These are phyloP conservation scores for Botrytis squamosa DNA, from an alignment of 2,329 filamentous ascomycete species.

Conservation along the genomic window DNA sequence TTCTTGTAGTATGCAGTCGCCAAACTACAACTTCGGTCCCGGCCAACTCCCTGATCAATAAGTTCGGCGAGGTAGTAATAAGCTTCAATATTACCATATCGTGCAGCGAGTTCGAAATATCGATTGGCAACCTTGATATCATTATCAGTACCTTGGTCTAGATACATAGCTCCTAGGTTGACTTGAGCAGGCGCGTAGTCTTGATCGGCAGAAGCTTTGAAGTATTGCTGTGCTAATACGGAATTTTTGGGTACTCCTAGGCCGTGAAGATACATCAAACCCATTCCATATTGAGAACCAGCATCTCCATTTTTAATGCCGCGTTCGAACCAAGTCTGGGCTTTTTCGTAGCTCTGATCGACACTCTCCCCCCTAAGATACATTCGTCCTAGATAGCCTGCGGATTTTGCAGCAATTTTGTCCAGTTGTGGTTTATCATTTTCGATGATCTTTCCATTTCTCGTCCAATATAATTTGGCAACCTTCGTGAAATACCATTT, in stretches of 20 bases:
- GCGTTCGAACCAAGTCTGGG: constrained; percentile 65
- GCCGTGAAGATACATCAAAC: constrained; percentile 68
- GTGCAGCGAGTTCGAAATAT: constrained; percentile 69
- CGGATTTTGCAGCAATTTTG: constrained; percentile 65
- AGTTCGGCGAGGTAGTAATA: constrained; percentile 73
- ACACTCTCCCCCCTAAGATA: constrained; percentile 70
- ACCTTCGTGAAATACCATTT: constrained; percentile 68
- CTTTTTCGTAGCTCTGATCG: constrained; percentile 63
- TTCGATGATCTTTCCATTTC: constrained; percentile 58
- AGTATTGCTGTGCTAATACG: constrained; percentile 60
- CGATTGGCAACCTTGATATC: constrained; percentile 53
- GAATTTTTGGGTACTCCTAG: constrained; percentile 62
- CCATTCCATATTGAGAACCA: constrained; percentile 67
- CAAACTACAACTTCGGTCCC: constrained; percentile 64
- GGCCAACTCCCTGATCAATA: constrained; percentile 61
- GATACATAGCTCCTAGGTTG: constrained; percentile 63
- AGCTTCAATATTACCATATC: constrained; percentile 68
- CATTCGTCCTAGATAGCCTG: constrained; percentile 70
- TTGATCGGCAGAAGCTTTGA: constrained; percentile 66
- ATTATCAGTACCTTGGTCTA: constrained; percentile 58
- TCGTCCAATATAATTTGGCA: constrained; percentile 66
- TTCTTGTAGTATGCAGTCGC: constrained; percentile 68
- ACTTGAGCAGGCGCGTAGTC: constrained; percentile 67
- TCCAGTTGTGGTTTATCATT: constrained; percentile 59
- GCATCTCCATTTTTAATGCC: constrained; percentile 63